Conservation (phyloP, 2,329 filamentous ascomycete genomes). For the Cladophialophora carrionii region DNA sequence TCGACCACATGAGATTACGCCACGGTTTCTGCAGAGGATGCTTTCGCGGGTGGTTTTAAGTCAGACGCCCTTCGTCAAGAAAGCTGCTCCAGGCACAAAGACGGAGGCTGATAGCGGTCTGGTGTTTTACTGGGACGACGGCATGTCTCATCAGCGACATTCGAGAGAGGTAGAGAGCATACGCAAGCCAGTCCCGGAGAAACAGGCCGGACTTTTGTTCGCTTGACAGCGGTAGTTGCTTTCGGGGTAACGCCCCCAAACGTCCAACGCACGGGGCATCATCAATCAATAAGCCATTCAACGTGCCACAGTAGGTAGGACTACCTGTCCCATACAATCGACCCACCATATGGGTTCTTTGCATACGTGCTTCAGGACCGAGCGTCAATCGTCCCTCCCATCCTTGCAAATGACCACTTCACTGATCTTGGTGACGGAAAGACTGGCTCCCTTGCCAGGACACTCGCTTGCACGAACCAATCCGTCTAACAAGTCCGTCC, state of each 20-base stretch:
- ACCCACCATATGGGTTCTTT: background rate
- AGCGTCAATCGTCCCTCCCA: background rate
- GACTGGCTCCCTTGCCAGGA: background rate
- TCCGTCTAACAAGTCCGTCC: background rate
- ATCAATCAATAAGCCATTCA: background rate
- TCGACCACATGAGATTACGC: conserved; percentile 48
- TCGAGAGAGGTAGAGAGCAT: conserved; percentile 1
- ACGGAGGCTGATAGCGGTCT: conserved; percentile 1
- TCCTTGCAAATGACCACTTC: background rate
- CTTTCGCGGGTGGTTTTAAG: conserved; percentile 28
- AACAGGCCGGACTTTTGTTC: conserved; percentile 20
- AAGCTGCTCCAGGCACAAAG: background rate
- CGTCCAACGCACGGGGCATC: background rate
- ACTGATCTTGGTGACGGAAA: background rate
- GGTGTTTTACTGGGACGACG: conserved; percentile 28
- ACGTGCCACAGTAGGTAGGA: background rate
- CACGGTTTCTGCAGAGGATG: conserved; percentile 45
- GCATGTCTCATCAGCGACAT: conserved; percentile 4
- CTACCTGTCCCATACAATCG: background rate
- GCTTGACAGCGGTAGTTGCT: background rate
- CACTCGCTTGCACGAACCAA: background rate
- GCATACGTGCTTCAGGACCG: background rate
- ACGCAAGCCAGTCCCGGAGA: conserved; percentile 1
- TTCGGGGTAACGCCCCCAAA: background rate
- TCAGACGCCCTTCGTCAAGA: conserved; percentile 29